Percentiles rank a stretch among this genome's conserved stretches.
These are phyloP conservation scores for Pelargonium nanum DNA, from an alignment of 345 rosid genomes.

Conservation along the genomic window DNA sequence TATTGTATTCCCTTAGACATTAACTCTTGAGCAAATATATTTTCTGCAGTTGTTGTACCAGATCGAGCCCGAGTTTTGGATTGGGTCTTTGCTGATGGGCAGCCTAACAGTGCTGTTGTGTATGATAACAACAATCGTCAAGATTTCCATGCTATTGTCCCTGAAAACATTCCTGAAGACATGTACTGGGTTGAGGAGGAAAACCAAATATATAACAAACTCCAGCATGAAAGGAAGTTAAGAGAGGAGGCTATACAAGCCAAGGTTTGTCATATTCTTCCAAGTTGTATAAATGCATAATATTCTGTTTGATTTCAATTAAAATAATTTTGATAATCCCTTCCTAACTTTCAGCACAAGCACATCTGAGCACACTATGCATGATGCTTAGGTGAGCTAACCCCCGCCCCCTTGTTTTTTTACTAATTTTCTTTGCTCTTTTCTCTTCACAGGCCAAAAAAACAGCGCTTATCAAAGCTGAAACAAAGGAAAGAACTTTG, in stretches of 20 bases:
- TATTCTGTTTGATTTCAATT: not conserved
- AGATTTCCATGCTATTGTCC: slow-evolving; percentile 76
- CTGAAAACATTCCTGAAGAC: slow-evolving; percentile 36
- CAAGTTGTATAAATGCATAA: not conserved
- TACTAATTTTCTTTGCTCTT: slow-evolving; percentile 8
- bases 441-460: slow-evolving; percentile 45
- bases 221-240: slow-evolving; percentile 58
- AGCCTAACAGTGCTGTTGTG: slow-evolving; percentile 45
- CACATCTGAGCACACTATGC: slow-evolving; percentile 1
- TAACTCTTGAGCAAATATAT: not conserved
- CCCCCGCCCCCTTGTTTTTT: slow-evolving; percentile 1
- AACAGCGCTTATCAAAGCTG: slow-evolving; percentile 58
- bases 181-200: slow-evolving; percentile 74
- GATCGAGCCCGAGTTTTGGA: slow-evolving; percentile 57
- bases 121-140: slow-evolving; percentile 63
- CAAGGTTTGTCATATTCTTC: slow-evolving; percentile 38
- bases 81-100: slow-evolving; percentile 95
- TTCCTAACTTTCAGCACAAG: not conserved
- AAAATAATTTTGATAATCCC: not conserved
- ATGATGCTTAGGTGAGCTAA: not conserved
- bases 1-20: not conserved
- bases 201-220: slow-evolving; percentile 38
- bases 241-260: slow-evolving; percentile 64
- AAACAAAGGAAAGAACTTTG: slow-evolving; percentile 58
- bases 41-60: slow-evolving; percentile 61